Conservation (phyloP, 306 rosid species). For the Prosopis cineraria region DNA sequence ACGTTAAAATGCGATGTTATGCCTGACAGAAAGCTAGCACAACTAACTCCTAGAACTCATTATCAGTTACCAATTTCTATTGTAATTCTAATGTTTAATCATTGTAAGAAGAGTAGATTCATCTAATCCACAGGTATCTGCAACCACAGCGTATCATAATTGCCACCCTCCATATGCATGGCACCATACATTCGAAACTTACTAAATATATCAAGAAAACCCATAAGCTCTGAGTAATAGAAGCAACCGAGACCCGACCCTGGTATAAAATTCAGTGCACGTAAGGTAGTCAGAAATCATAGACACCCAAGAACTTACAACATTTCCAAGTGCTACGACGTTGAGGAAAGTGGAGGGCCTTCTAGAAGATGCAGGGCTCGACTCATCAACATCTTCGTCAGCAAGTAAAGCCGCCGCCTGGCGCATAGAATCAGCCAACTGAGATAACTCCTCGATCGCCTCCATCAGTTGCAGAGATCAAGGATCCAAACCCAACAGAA, state of each 20-base stretch:
- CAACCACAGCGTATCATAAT: not conserved
- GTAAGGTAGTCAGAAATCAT: not conserved
- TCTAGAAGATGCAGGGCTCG: constrained; percentile 52
- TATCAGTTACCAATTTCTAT: not conserved
- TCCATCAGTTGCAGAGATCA: constrained; percentile 63
- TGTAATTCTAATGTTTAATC: not conserved
- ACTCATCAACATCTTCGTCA: constrained; percentile 88
- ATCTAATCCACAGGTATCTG: not conserved
- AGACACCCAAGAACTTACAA: constrained; percentile 56
- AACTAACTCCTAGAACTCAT: not conserved
- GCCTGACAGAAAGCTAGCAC: not conserved
- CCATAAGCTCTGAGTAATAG: not conserved
- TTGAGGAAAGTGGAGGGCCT: constrained; percentile 89
- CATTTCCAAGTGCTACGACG: constrained; percentile 92
- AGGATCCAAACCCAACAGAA: constrained; percentile 43
- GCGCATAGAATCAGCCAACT: constrained; percentile 90
- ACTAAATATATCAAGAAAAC: not conserved
- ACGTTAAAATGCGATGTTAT: not conserved
- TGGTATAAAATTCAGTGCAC: not conserved
- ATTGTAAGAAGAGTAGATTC: not conserved
- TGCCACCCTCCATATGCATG: not conserved
- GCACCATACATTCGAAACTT: not conserved
- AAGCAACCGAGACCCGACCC: not conserved
- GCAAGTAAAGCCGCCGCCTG: constrained; percentile 88
- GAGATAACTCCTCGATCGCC: constrained; percentile 85